Evolutionary conservation across 805 yeast species (phyloP).

Genomic region (Candida nonsorbophila): DNA sequence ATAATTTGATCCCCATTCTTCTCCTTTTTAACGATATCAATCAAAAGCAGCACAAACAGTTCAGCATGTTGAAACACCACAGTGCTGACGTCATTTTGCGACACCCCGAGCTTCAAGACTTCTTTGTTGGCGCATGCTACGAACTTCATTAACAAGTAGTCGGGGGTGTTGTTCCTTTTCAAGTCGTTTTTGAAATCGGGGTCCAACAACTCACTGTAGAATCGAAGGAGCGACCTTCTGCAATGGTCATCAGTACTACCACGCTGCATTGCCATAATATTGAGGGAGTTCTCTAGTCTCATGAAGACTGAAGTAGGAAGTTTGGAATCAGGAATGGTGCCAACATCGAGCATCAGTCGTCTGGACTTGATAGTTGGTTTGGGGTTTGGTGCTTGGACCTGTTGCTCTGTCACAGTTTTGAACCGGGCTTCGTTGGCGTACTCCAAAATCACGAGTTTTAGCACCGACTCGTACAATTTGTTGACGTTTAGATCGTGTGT

Average conservation of each 20-base stretch:
- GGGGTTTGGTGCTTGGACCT: too few relatives aligned
- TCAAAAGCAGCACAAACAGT: slow-evolving; percentile 31
- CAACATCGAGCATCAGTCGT: neutral
- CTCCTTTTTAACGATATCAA: slow-evolving; percentile 31
- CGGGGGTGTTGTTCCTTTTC: slow-evolving; percentile 26
- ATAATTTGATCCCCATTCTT: slow-evolving; percentile 32
- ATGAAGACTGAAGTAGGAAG: slow-evolving; percentile 33
- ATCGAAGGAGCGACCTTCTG: slow-evolving; percentile 53
- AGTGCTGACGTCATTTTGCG: slow-evolving; percentile 23
- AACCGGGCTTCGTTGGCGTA: slow-evolving; percentile 64
- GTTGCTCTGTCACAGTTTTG: too few relatives aligned
- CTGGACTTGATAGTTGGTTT: too few relatives aligned
- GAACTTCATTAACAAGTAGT: slow-evolving; percentile 48
- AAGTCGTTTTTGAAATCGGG: slow-evolving; percentile 36
- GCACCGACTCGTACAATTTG: slow-evolving; percentile 45
- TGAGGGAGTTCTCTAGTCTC: slow-evolving; percentile 36
- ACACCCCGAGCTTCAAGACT: slow-evolving; percentile 34
- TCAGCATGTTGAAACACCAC: slow-evolving; percentile 32
- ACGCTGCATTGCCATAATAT: slow-evolving; percentile 42
- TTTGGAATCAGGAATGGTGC: slow-evolving; percentile 17
- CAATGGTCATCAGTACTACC: slow-evolving; percentile 41
- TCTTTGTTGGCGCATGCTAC: slow-evolving; percentile 51
- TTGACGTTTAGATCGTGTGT: too few relatives aligned
- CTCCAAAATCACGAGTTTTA: slow-evolving; percentile 53
- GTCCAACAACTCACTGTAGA: slow-evolving; percentile 56